A percentile compares a stretch with the other conserved stretches of the same genome.
Conservation (phyloP, 768 basidiomycete species). For the Podaxis sp. region DNA sequence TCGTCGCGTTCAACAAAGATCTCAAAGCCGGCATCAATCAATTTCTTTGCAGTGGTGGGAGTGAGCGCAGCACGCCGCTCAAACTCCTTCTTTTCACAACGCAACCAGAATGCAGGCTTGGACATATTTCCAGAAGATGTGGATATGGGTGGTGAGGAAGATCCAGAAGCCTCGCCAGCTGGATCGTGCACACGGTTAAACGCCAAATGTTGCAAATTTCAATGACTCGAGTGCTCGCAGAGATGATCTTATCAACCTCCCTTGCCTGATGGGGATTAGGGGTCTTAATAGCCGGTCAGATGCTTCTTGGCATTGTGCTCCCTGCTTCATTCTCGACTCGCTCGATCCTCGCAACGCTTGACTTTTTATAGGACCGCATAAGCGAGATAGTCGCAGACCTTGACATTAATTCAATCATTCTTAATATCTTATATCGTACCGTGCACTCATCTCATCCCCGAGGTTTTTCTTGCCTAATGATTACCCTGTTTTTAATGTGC, state of each 20-base stretch:
- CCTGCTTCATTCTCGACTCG: neutral
- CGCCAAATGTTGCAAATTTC: neutral
- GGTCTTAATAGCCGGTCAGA: neutral
- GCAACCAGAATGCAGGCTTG: conserved; percentile 75
- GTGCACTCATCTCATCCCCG: too few relatives aligned
- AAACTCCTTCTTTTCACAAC: conserved; percentile 95
- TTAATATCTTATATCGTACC: too few relatives aligned
- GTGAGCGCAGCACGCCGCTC: conserved; percentile 93
- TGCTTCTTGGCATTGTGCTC: neutral
- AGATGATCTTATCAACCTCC: conserved; percentile 5
- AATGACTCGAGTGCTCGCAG: neutral
- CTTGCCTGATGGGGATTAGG: neutral
- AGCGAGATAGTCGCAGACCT: neutral
- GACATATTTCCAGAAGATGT: conserved; percentile 37
- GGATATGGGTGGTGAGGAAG: neutral
- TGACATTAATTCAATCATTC: too few relatives aligned
- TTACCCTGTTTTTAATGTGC: neutral
- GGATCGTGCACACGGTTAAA: neutral
- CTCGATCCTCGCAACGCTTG: neutral
- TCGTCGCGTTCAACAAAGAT: conserved; percentile 91
- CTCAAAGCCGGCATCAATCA: conserved; percentile 88
- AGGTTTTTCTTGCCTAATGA: too few relatives aligned
- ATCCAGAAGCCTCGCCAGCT: neutral
- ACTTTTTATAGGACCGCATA: neutral
- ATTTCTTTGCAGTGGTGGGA: conserved; percentile 83